Base-by-base conservation (phyloP, 2,329 filamentous ascomycete species). In the Aphanocladium album region DNA sequence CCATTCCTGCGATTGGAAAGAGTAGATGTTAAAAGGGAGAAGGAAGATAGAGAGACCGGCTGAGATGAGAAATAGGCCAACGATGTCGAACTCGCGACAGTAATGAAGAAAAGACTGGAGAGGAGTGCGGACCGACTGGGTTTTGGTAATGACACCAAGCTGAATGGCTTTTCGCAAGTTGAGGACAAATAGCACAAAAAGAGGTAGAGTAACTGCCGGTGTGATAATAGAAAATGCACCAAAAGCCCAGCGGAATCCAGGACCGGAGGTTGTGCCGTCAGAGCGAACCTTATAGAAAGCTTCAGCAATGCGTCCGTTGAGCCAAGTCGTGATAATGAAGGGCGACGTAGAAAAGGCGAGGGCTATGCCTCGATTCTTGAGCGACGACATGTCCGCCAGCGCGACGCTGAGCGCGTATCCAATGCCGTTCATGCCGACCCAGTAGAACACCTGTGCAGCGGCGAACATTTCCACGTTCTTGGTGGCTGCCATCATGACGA, bases 181-280 rank as follows among this genome's bases (percentile, higher is more conserved):
- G 65, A 77, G 69, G 47, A 80, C 73, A 64, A 87, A 74, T 16
- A 86, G 72, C 16, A 77, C 65, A 37, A 81, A 79, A 33, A 88
- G 73, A 0, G 85, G 85, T n/a, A 82, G 60, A 39, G 80, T 81
- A 53, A 85, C 79, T 33, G 82, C 72, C 1, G 85, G 85, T 7
- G 83, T 74, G 60, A 89, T 79, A 65, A 89, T 85, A 47, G 81
- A 77, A 73, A 86, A 89, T 61, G 79, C 78, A 49, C 84, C 86
- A 67, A 84, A 88, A 3, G 79, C 85, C 86, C 86, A 89, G 53
- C 83, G 79, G 81, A 83, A 88, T 59, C 78, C 82, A 9, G 78
- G 75, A 14, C 78, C 72, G 3, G 73, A 65, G 43, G 83, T 75
- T 25, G 53, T 45, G 39, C 23, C 39, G 41, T 46, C 39, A 7